A percentile compares a stretch with the other conserved stretches of the same genome.
Evolutionary conservation across 306 rosid species (phyloP).

Genomic region (Citrullus mucosospermus): DNA sequence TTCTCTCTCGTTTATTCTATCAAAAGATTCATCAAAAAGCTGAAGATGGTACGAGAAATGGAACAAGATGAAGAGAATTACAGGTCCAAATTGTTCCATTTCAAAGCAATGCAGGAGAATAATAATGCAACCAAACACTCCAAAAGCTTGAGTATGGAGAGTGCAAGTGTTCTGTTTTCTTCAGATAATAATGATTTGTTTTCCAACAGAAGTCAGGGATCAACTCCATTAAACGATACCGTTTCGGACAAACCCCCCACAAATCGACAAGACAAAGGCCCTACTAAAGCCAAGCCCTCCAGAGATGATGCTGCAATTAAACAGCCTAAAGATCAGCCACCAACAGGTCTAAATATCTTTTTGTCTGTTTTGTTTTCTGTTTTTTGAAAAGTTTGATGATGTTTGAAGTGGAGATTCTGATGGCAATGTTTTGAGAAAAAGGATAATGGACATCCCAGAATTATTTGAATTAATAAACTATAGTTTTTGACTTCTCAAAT

Average conservation of each 20-base stretch:
- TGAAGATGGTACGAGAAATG: conserved; percentile 28
- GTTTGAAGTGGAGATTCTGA: neutral
- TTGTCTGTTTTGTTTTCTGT: neutral
- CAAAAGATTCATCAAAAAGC: conserved; percentile 14
- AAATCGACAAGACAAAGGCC: neutral
- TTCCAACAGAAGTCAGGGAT: conserved; percentile 27
- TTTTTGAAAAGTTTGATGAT: neutral
- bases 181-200: conserved; percentile 18
- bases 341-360: conserved; percentile 20
- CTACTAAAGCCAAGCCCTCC: conserved; percentile 18
- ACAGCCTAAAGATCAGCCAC: conserved; percentile 38
- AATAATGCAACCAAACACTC: conserved; percentile 28
- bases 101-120: conserved; percentile 31
- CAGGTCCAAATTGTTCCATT: conserved; percentile 32
- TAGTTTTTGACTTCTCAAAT: neutral
- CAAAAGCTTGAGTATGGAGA: conserved; percentile 61
- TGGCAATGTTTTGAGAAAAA: neutral
- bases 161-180: conserved; percentile 18
- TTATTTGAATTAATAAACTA: neutral
- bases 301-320: conserved; percentile 38
- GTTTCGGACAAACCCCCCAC: conserved; percentile 1
- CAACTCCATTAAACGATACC: conserved; percentile 14
- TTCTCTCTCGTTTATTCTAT: conserved; percentile 24
- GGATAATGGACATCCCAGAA: neutral
- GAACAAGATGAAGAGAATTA: conserved; percentile 35